Evolutionary conservation across 1,139 yeast genomes (phyloP).

Genomic region (Yamadazyma spencermartinsiae): DNA sequence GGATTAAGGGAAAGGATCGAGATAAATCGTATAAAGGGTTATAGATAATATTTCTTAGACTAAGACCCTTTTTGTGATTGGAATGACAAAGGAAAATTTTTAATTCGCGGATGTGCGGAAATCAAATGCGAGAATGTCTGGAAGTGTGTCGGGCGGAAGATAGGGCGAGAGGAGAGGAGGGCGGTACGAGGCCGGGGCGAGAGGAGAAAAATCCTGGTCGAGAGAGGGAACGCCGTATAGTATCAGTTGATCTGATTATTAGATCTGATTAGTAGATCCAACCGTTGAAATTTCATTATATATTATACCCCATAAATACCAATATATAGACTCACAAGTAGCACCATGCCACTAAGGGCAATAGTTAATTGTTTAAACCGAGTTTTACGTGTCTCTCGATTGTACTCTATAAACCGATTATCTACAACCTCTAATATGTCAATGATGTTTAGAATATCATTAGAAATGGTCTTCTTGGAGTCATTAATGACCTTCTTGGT

Average conservation of each 20-base stretch:
- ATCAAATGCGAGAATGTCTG: too few relatives aligned
- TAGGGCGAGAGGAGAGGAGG: too few relatives aligned
- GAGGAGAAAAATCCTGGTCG: too few relatives aligned
- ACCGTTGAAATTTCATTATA: not conserved
- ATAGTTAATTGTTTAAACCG: conserved; percentile 31
- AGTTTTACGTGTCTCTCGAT: conserved; percentile 24
- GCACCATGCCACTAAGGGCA: conserved; percentile 21
- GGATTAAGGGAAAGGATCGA: too few relatives aligned
- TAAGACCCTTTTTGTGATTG: not conserved
- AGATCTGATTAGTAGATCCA: too few relatives aligned
- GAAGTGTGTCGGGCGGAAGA: too few relatives aligned
- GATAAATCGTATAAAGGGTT: too few relatives aligned
- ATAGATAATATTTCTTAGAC: too few relatives aligned
- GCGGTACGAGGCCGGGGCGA: too few relatives aligned
- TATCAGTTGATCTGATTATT: too few relatives aligned
- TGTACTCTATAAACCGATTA: conserved; percentile 26
- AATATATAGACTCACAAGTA: conserved; percentile 23
- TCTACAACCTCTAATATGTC: conserved; percentile 36
- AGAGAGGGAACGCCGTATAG: too few relatives aligned
- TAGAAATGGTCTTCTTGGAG: conserved; percentile 28
- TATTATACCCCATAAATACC: conserved; percentile 7
- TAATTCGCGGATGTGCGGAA: conserved; percentile 3
- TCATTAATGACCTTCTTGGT: conserved; percentile 26
- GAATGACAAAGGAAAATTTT: not conserved
- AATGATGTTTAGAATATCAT: conserved; percentile 31